These are phyloP conservation scores for Aspergillus ustus DNA, from an alignment of 2,329 filamentous ascomycete genomes.

Conservation along the genomic window DNA sequence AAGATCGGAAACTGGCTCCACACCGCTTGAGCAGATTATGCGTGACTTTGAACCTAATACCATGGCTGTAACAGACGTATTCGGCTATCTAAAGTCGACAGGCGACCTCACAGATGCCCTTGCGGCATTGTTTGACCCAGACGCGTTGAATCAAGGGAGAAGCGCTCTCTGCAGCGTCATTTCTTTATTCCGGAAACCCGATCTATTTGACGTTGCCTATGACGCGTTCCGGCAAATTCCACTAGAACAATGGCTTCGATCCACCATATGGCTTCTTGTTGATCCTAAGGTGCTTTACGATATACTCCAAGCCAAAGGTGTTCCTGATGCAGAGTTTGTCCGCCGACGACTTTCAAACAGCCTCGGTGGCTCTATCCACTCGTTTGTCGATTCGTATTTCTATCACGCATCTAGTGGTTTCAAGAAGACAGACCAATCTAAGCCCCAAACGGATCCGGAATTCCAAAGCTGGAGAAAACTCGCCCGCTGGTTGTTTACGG, in stretches of 20 bases:
- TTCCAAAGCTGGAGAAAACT: neutral
- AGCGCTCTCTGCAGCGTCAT: no score
- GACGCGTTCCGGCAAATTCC: neutral
- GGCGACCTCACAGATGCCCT: neutral
- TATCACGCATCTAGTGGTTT: neutral
- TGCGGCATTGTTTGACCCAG: neutral
- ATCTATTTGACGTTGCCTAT: neutral
- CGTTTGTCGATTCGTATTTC: neutral
- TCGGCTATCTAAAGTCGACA: neutral
- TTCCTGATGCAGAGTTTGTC: neutral
- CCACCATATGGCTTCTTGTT: neutral
- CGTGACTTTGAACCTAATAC: neutral
- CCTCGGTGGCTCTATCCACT: neutral
- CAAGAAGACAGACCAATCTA: accelerated
- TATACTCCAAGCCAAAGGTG: neutral
- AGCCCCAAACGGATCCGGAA: no score
- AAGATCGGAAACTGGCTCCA: neutral
- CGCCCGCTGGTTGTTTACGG: neutral
- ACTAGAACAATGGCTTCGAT: neutral
- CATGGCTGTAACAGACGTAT: neutral
- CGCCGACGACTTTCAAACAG: neutral
- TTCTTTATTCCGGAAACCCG: neutral
- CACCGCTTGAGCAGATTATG: neutral
- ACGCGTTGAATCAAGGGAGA: neutral
- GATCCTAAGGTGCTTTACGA: neutral